Evolutionary conservation across 352 stramenopile species (phyloP).

Genomic region (Pythium aphanidermatum): DNA sequence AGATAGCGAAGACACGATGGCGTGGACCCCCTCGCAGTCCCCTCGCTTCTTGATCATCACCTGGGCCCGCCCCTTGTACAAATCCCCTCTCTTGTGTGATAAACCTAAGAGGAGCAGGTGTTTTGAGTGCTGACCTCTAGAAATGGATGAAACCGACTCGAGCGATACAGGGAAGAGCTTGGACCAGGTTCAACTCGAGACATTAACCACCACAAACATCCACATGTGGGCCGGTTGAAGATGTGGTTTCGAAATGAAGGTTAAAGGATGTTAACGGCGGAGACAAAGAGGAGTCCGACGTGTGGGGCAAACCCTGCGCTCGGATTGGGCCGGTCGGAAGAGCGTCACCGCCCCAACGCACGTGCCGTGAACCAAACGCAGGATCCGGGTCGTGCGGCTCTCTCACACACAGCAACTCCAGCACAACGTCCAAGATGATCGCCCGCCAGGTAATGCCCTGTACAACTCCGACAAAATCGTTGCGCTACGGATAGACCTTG

Average conservation of each 20-base stretch:
- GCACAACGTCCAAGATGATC: constrained; percentile 19
- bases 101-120: constrained; percentile 5
- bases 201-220: constrained; percentile 13
- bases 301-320: constrained; percentile 6
- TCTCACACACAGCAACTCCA: background rate
- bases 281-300: constrained; percentile 19
- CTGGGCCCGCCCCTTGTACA: too few relatives aligned
- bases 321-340: constrained; percentile 8
- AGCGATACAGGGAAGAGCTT: too few relatives aligned
- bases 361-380: constrained; percentile 11
- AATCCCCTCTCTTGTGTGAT: constrained; percentile 10
- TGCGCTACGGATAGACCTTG: too few relatives aligned
- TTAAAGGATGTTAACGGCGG: constrained; percentile 19
- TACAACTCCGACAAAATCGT: background rate
- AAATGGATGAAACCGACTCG: constrained; percentile 8
- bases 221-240: background rate
- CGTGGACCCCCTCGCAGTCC: constrained; percentile 10
- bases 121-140: too few relatives aligned
- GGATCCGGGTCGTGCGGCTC: too few relatives aligned
- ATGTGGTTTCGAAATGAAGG: background rate
- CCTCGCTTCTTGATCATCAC: constrained; percentile 2
- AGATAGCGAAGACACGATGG: constrained; percentile 24
- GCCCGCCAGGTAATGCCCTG: constrained; percentile 26
- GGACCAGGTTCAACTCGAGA: constrained; percentile 6
- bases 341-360: constrained; percentile 4